Conservation (phyloP, 345 rosid species). For the Citrus inodora region DNA sequence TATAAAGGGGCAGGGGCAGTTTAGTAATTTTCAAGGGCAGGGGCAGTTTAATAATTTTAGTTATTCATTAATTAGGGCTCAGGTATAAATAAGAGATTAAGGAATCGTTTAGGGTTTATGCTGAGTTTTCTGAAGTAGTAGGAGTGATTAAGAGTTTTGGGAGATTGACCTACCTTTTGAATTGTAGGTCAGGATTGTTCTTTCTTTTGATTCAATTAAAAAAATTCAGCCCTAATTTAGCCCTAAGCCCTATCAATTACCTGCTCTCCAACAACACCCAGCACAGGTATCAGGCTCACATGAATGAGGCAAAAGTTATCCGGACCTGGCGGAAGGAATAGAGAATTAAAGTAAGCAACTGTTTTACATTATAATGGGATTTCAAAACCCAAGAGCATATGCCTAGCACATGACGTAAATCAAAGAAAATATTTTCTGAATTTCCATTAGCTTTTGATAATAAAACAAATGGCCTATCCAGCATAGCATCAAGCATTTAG, state of each 20-base stretch:
- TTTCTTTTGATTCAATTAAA: no score
- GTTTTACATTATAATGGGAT: not conserved
- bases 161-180: no score
- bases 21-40: no score
- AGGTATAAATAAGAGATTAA: no score
- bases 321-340: conserved; percentile 53
- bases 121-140: no score
- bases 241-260: conserved; percentile 26
- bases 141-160: no score
- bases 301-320: conserved; percentile 93
- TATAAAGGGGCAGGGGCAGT: no score
- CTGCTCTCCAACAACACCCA: conserved; percentile 97
- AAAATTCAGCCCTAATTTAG: no score
- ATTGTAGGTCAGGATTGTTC: no score
- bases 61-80: no score
- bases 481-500: not conserved
- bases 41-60: no score
- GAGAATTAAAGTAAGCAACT: conserved; percentile 18
- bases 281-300: conserved; percentile 94
- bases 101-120: no score
- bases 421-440: not conserved
- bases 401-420: not conserved
- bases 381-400: not conserved
- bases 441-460: not conserved
- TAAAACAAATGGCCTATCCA: not conserved